A percentile compares a stretch with the other conserved stretches of the same genome.
phyloP scores from a whole-genome alignment of 2,329 filamentous ascomycete genomes.

The Sarocladiaceae sp. region DNA sequence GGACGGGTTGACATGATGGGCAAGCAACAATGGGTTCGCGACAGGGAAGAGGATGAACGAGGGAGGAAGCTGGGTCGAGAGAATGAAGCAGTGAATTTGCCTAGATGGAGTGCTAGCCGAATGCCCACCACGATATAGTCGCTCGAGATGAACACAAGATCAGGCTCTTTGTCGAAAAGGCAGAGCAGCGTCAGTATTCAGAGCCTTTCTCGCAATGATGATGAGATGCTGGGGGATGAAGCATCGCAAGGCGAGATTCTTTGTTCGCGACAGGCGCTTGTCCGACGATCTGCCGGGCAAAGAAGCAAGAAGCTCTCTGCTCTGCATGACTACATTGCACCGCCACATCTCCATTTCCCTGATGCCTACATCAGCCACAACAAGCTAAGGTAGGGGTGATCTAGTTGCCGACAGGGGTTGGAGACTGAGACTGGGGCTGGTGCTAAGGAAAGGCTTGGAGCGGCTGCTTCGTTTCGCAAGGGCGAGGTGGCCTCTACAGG shows the following conservation, averaged over 20 bases:
- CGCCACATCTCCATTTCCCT: too few species aligned
- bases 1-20: constrained; percentile 62
- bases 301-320: too few species aligned
- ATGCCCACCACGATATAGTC: background rate
- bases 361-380: constrained; percentile 1
- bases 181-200: too few species aligned
- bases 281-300: constrained; percentile 4
- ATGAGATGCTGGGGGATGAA: background rate
- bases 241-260: constrained; percentile 5
- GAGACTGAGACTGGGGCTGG: constrained; percentile 8
- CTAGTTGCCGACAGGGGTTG: background rate
- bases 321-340: background rate
- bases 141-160: background rate
- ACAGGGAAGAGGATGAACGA: background rate
- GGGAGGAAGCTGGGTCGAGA: background rate
- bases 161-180: background rate
- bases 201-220: too few species aligned
- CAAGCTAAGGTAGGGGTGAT: background rate
- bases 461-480: background rate
- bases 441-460: background rate
- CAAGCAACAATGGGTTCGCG: background rate
- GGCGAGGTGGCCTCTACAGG: constrained; percentile 10
- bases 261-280: constrained; percentile 3
- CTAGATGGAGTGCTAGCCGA: background rate
- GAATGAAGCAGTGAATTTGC: background rate